phyloP scores from a whole-genome alignment of 805 yeast genomes.

The Yarrowia bubula region DNA sequence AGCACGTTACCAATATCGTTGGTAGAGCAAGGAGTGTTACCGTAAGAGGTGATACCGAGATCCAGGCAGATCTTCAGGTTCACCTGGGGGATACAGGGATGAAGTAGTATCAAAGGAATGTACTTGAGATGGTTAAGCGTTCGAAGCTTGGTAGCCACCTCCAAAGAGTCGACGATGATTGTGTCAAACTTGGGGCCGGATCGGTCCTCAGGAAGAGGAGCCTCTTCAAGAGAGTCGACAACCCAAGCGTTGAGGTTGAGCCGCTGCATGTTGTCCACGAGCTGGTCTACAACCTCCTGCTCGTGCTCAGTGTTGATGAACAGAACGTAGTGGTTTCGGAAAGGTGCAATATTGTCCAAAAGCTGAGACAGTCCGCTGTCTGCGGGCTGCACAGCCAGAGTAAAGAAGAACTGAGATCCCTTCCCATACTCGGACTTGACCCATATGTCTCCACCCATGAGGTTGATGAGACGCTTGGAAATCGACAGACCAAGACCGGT shows the following conservation, averaged over 20 bases:
- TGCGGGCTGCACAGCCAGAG: constrained; percentile 76
- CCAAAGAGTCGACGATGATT: constrained; percentile 76
- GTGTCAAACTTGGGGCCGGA: constrained; percentile 61
- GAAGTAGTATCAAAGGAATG: constrained; percentile 76
- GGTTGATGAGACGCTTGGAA: constrained; percentile 79
- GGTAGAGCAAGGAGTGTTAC: constrained; percentile 82
- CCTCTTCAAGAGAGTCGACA: constrained; percentile 56
- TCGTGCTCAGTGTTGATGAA: constrained; percentile 67
- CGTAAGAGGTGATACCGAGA: constrained; percentile 82
- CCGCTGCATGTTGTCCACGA: constrained; percentile 50
- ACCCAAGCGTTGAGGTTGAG: constrained; percentile 63
- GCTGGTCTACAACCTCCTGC: constrained; percentile 49
- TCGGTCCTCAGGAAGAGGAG: constrained; percentile 45
- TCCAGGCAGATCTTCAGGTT: constrained; percentile 81
- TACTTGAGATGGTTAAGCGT: constrained; percentile 74
- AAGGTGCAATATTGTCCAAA: constrained; percentile 68
- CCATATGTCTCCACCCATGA: constrained; percentile 95
- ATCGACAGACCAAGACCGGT: constrained; percentile 87
- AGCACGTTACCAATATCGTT: constrained; percentile 79
- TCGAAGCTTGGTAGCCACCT: constrained; percentile 68
- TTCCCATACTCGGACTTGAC: constrained; percentile 75
- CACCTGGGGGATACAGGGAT: constrained; percentile 70
- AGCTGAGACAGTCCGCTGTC: constrained; percentile 58
- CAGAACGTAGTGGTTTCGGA: constrained; percentile 65
- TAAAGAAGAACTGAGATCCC: constrained; percentile 82